A percentile compares a stretch with the other conserved stretches of the same genome.
Evolutionary conservation across 2,329 filamentous ascomycete genomes (phyloP).

Genomic region (Thelonectria discophora): DNA sequence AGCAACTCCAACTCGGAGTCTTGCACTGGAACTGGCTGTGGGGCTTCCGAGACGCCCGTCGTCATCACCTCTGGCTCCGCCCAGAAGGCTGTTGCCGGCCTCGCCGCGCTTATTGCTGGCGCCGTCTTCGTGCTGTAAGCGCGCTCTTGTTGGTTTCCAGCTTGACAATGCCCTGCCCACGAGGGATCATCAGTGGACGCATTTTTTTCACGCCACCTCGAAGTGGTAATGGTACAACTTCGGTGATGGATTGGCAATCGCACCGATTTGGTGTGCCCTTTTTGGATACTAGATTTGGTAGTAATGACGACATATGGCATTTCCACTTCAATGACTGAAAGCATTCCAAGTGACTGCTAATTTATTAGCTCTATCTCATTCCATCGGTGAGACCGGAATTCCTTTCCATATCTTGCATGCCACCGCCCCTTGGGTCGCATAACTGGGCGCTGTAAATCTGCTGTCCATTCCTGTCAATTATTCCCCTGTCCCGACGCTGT

Average conservation of each 20-base stretch:
- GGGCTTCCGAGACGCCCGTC: constrained; percentile 22
- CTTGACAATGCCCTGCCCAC: neutral
- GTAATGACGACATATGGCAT: constrained; percentile 10
- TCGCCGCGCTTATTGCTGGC: constrained; percentile 38
- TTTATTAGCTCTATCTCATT: neutral
- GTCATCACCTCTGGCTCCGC: constrained; percentile 38
- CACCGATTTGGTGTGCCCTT: constrained; percentile 17
- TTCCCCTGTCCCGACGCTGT: too few species aligned
- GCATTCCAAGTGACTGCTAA: neutral
- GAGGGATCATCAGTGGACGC: constrained; percentile 8
- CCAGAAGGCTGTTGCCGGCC: constrained; percentile 37
- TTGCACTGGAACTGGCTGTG: neutral
- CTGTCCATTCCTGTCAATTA: too few species aligned
- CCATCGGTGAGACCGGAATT: neutral
- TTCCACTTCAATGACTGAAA: neutral
- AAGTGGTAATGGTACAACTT: constrained; percentile 11
- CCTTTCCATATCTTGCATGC: too few species aligned
- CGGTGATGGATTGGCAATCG: constrained; percentile 19
- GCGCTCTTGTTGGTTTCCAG: neutral
- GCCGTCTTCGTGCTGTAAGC: constrained; percentile 41
- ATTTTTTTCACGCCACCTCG: constrained; percentile 19
- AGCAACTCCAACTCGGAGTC: neutral
- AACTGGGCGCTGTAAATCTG: neutral
- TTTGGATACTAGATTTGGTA: constrained; percentile 18
- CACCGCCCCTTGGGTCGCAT: neutral